Conservation (phyloP, 2,329 filamentous ascomycete genomes). For the Alternaria alternata region DNA sequence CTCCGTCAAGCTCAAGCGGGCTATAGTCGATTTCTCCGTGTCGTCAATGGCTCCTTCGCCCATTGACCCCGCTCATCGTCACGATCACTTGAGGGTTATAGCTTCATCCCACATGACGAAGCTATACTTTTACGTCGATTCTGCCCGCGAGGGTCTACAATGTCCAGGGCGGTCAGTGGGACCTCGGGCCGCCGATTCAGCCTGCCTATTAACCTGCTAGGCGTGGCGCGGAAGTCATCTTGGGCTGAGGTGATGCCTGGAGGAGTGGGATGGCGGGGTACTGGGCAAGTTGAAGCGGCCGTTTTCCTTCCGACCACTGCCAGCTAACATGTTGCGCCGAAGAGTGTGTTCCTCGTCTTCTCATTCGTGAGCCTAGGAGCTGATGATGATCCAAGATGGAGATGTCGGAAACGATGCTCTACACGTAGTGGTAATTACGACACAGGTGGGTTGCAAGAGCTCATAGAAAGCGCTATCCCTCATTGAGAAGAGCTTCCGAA, state of each 20-base stretch:
- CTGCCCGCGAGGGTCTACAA: conserved; percentile 38
- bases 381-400: conserved; percentile 20
- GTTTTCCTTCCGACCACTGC: background rate
- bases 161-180: conserved; percentile 48
- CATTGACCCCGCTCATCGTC: conserved; percentile 26
- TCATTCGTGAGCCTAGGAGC: conserved; percentile 27
- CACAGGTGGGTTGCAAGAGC: conserved; percentile 10
- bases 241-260: conserved; percentile 16
- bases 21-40: conserved; percentile 29
- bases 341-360: conserved; percentile 18
- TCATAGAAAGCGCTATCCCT: conserved; percentile 19
- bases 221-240: conserved; percentile 16
- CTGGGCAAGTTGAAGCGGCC: conserved; percentile 24
- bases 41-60: conserved; percentile 28
- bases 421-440: conserved; percentile 13
- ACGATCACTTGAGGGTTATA: conserved; percentile 23
- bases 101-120: conserved; percentile 33
- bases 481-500: conserved; percentile 31
- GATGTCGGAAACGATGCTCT: conserved; percentile 28
- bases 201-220: conserved; percentile 39
- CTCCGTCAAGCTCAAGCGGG: conserved; percentile 27
- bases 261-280: conserved; percentile 26
- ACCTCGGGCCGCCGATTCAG: conserved; percentile 47
- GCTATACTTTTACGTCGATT: conserved; percentile 35
- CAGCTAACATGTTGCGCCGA: conserved; percentile 11